Percentiles rank a stretch among this genome's conserved stretches.
These are phyloP conservation scores for Cyberlindnera euphorbiae DNA, from an alignment of 805 yeast species.

Conservation along the genomic window DNA sequence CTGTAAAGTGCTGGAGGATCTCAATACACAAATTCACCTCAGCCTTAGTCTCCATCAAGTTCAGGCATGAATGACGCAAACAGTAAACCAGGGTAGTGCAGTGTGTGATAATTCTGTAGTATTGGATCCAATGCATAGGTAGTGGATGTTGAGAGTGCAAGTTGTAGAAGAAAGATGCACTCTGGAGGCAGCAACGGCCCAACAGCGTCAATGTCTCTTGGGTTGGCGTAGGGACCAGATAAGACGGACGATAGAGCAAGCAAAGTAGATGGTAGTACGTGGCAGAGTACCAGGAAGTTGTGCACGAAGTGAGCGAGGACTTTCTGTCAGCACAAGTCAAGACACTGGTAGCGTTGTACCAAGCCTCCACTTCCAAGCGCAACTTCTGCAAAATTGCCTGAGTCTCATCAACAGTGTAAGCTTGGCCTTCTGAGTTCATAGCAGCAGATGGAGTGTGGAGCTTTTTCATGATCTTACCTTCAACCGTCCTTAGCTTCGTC, in stretches of 20 bases:
- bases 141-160: conserved; percentile 39
- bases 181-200: conserved; percentile 42
- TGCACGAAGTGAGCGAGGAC: conserved; percentile 5
- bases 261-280: conserved; percentile 44
- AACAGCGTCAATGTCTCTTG: conserved; percentile 35
- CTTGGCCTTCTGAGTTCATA: conserved; percentile 11
- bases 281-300: conserved; percentile 31
- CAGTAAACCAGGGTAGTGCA: conserved; percentile 45
- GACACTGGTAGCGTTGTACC: conserved; percentile 28
- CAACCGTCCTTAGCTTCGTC: conserved; percentile 40
- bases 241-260: conserved; percentile 45
- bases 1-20: conserved; percentile 40
- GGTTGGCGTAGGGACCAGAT: conserved; percentile 41
- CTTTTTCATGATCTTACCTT: conserved; percentile 40
- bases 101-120: conserved; percentile 41
- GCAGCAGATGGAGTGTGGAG: conserved; percentile 43
- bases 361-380: conserved; percentile 28
- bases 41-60: conserved; percentile 39
- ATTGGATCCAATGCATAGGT: conserved; percentile 47
- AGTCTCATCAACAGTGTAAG: conserved; percentile 7
- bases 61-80: conserved; percentile 42
- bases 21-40: conserved; percentile 44
- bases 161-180: conserved; percentile 41
- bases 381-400: conserved; percentile 5
- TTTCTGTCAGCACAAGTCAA: conserved; percentile 17